Percentiles rank a stretch among this genome's conserved stretches.
These are phyloP conservation scores for Russula lepida DNA, from an alignment of 768 basidiomycete species.

Conservation along the genomic window DNA sequence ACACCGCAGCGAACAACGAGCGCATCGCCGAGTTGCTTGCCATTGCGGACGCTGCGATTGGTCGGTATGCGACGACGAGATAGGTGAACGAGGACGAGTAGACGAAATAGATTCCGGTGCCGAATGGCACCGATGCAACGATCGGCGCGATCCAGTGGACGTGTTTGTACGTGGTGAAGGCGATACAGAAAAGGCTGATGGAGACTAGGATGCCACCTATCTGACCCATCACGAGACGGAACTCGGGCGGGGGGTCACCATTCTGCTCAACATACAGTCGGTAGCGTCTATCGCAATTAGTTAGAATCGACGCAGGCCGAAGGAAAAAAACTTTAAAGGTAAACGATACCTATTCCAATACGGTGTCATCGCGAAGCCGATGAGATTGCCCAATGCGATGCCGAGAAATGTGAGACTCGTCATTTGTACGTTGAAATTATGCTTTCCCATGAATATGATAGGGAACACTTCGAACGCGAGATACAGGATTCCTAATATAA, in stretches of 20 bases:
- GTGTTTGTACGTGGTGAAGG: slow-evolving; percentile 41
- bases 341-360: slow-evolving; percentile 36
- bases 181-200: slow-evolving; percentile 46
- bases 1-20: slow-evolving; percentile 32
- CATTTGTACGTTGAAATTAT: slow-evolving; percentile 47
- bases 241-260: slow-evolving; percentile 52
- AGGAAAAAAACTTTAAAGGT: neutral
- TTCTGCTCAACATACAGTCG: slow-evolving; percentile 23
- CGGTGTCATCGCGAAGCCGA: slow-evolving; percentile 32
- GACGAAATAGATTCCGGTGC: slow-evolving; percentile 50
- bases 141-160: slow-evolving; percentile 44
- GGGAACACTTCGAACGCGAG: slow-evolving; percentile 51
- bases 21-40: slow-evolving; percentile 52
- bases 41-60: slow-evolving; percentile 51
- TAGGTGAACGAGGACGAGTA: slow-evolving; percentile 64
- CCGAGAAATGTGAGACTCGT: slow-evolving; percentile 44
- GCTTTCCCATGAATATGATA: slow-evolving; percentile 36
- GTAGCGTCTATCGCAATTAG: slow-evolving; percentile 1
- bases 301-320: neutral
- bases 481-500: slow-evolving; percentile 38
- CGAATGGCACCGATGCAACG: slow-evolving; percentile 39
- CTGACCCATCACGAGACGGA: slow-evolving; percentile 56
- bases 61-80: slow-evolving; percentile 44
- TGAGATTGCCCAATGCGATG: slow-evolving; percentile 42
- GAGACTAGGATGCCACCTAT: slow-evolving; percentile 61